Conservation (phyloP, 2,329 filamentous ascomycete species). For the Teratosphaeria nubilosa region DNA sequence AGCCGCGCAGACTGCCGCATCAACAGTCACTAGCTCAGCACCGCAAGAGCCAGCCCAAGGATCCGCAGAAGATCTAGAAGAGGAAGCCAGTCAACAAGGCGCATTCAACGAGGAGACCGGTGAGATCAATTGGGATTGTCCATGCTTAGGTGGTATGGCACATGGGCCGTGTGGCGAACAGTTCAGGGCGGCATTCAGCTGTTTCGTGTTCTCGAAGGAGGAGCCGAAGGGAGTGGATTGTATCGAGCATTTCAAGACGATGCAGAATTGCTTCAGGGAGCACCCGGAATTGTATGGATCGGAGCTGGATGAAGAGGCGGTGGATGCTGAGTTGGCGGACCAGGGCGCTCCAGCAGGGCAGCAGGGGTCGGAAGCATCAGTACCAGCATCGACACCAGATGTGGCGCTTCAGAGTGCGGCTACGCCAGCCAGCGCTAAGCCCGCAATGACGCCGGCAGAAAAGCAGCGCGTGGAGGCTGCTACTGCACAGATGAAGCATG, state of each 20-base stretch:
- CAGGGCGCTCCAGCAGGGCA: slow-evolving; percentile 3
- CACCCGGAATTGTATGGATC: slow-evolving; percentile 89
- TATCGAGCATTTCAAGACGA: slow-evolving; percentile 51
- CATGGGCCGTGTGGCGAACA: slow-evolving; percentile 90
- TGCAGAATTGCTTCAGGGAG: slow-evolving; percentile 93
- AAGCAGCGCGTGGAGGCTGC: slow-evolving; percentile 20
- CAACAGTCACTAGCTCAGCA: slow-evolving; percentile 13
- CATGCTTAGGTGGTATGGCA: slow-evolving; percentile 94
- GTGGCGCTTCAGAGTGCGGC: not conserved
- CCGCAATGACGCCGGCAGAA: slow-evolving; percentile 11
- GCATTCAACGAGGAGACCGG: slow-evolving; percentile 98
- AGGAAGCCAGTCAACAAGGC: slow-evolving; percentile 75
- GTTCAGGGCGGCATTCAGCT: slow-evolving; percentile 93
- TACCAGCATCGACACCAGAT: not conserved
- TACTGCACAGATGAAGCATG: slow-evolving; percentile 23
- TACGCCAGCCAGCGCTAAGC: slow-evolving; percentile 3
- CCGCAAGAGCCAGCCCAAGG: slow-evolving; percentile 9
- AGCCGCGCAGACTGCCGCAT: not conserved
- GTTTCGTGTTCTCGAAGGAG: slow-evolving; percentile 89
- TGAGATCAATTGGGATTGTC: slow-evolving; percentile 99
- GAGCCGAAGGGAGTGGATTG: slow-evolving; percentile 62
- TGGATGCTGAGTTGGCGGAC: slow-evolving; percentile 12
- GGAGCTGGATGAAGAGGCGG: slow-evolving; percentile 61
- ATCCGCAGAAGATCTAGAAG: slow-evolving; percentile 53
- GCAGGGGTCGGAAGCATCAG: not conserved